A percentile compares a stretch with the other conserved stretches of the same genome.
Conservation (phyloP, 768 basidiomycete genomes). For the Lactifluus hygrophoroides region DNA sequence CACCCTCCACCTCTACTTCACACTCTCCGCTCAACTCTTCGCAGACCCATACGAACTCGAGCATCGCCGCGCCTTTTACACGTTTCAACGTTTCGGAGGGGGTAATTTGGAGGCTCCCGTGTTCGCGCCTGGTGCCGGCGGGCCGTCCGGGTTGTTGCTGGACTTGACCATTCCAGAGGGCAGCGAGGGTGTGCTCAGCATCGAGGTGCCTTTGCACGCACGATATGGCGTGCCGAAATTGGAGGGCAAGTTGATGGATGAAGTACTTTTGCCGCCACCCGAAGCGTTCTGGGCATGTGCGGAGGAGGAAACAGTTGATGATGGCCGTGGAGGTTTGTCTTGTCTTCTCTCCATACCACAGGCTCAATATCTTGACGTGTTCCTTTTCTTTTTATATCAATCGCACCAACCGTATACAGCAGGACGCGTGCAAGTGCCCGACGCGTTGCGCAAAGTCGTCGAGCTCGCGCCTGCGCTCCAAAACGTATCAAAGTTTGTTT, state of each 20-base stretch:
- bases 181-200: neutral
- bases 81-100: conserved; percentile 13
- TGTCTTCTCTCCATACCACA: neutral
- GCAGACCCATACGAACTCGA: conserved; percentile 6
- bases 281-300: conserved; percentile 10
- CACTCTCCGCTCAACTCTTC: conserved; percentile 1
- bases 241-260: neutral
- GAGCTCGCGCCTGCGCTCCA: neutral
- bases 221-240: conserved; percentile 5
- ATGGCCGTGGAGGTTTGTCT: neutral
- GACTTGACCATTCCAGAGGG: conserved; percentile 3
- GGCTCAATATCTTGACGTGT: neutral
- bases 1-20: conserved; percentile 4
- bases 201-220: conserved; percentile 7
- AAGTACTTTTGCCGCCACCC: conserved; percentile 1
- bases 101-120: conserved; percentile 8
- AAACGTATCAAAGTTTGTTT: neutral
- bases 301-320: neutral
- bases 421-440: neutral
- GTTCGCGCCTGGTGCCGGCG: neutral
- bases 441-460: neutral
- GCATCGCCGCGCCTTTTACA: neutral
- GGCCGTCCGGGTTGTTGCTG: conserved; percentile 1
- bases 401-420: neutral
- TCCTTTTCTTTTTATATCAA: neutral